Evolutionary conservation across 768 basidiomycete species (phyloP), one percentile per base, ranked within the genome.

Genomic region (Austroboletus festivus): DNA sequence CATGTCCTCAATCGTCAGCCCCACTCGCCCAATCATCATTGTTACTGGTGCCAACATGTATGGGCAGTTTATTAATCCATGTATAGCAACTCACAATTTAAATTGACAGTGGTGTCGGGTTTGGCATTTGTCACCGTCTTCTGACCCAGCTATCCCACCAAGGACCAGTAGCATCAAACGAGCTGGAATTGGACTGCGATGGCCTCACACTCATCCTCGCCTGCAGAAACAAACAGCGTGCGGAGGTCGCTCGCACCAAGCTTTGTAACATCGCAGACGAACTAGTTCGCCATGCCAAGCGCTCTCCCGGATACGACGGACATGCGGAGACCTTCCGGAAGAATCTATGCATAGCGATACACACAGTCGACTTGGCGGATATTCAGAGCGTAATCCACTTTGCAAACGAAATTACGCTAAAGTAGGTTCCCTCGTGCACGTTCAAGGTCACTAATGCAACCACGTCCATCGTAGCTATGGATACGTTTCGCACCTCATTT

Each of bases 181-280:
- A 47, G 48, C 48, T 48, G 52, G 62, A 51, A 34, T 46, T 57
- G 12, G 64, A 67, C 8, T 80, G 73, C 56, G 71, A 75, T 16
- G 82, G 82, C 6, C 58, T 90, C 40, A 90, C 85, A 0, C 70
- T 93, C 21, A 80, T 93, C 52, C 74, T 93, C 76, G 91, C 89
- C 0, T 93, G 91, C 62, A 76, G 91, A 45, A 88, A 73, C 53
- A 70, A 66, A 33, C 73, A 78, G 52, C 77, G 83, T 4, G 91
- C 85, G 2, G 77, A 82, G 51, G 73, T 59, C 13, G 88, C 90
- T 12, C 74, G 78, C 26, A 60, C 63, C n/a, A 71, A 79, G 43
- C 71, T 92, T 4, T 70, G 78, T 26, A 45, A 55, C 3, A 68
- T 77, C 35, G 68, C 89, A 26, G 85, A 91, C 56, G 57, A 67